These are phyloP conservation scores for Solanum hybrid DNA, from an alignment of 305 asterid species.

Conservation along the genomic window DNA sequence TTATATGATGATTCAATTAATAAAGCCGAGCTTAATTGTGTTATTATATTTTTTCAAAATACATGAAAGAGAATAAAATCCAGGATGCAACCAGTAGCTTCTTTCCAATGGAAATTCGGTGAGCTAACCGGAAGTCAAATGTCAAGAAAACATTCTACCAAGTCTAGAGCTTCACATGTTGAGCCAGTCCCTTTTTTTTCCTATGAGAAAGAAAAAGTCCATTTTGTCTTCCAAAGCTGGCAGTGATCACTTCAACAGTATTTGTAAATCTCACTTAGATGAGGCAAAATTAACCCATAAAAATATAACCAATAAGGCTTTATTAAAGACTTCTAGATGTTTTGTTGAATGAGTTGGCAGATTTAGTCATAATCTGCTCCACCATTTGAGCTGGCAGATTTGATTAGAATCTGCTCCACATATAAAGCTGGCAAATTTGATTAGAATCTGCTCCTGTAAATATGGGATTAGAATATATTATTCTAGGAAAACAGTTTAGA, in stretches of 20 bases:
- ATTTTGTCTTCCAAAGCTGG: not conserved
- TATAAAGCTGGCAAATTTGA: too few relatives aligned
- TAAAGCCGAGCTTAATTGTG: not conserved
- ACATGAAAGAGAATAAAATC: not conserved
- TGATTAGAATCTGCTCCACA: not conserved
- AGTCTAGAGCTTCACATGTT: not conserved
- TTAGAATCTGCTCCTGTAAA: too few relatives aligned
- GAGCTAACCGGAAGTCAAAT: not conserved
- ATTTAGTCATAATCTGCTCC: not conserved
- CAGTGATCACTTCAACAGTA: not conserved
- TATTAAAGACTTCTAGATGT: not conserved
- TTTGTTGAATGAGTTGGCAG: not conserved
- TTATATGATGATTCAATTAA: not conserved
- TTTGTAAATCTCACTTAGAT: not conserved
- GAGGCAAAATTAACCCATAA: not conserved
- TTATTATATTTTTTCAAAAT: not conserved
- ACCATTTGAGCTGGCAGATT: not conserved
- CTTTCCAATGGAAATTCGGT: not conserved
- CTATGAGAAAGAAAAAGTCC: not conserved
- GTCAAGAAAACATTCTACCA: not conserved
- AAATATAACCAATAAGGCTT: not conserved
- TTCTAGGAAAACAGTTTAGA: not conserved
- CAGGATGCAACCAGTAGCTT: not conserved
- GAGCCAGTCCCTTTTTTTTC: not conserved
- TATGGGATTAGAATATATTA: not conserved